Evolutionary conservation across 768 basidiomycete species (phyloP), one percentile per base, ranked within the genome.

Genomic region (Thelephora aurantiotincta): DNA sequence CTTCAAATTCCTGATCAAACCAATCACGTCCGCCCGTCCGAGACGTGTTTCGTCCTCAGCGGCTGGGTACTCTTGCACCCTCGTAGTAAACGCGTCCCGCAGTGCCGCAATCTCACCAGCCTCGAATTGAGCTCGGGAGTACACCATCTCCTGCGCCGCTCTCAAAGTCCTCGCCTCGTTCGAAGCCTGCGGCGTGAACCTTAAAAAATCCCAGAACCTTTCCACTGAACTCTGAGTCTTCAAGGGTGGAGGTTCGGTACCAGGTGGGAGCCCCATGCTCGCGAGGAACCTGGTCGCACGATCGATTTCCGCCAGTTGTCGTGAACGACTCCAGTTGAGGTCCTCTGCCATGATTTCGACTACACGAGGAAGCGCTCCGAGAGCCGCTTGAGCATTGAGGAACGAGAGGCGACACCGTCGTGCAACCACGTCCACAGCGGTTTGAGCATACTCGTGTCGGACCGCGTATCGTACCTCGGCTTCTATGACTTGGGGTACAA

Each of bases 391-490:
- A 0, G 80, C 83, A 61, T 96, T 92, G 54, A 98, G 78, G 75
- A 97, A 98, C 6, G 87, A 81, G 23, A 99, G 73, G n/a, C 94
- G 83, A 9, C 86, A 85, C 50, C 93, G 82, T 0, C 94, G 82
- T 1, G 89, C 88, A 58, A 98, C 78, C 54, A 98, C 85, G 63
- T 99, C 94, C 49, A 83, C 70, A 11, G 92, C 87, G n/a, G 83
- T 92, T 50, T 78, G 75, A 0, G 93, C 94, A 63, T 94, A 97
- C 66, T 99, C 94, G 61, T 90, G 71, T 12, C 78, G 78, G 18
- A 82, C 73, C 0, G 92, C 91, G 59, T 94, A 96, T 43, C 78
- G 78, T 6, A 93, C 80, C 66, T 99, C 94, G 1, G 89, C 91
- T 62, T 96, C 90, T 61, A 97, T 81, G 72, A 80, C 80, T 83